phyloP scores from a whole-genome alignment of 2,329 filamentous ascomycete genomes.

The Fusarium abutilonis region DNA sequence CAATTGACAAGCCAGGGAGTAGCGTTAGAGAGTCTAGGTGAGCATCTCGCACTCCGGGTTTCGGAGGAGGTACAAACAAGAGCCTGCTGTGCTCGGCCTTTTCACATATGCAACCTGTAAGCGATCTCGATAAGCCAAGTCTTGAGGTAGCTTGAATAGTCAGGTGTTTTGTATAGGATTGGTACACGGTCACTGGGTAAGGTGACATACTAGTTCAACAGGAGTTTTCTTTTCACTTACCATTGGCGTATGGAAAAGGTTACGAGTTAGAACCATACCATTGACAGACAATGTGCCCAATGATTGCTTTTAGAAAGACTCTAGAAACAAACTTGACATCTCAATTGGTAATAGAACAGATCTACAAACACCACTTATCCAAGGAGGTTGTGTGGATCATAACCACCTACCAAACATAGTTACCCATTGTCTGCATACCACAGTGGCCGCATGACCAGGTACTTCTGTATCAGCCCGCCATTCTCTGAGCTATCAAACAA shows the following conservation, averaged over 20 bases:
- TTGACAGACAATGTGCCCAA: background rate
- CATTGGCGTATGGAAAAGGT: background rate
- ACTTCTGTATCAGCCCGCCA: constrained; percentile 10
- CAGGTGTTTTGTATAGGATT: background rate
- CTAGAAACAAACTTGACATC: background rate
- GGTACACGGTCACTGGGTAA: background rate
- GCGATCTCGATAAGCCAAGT: constrained; percentile 28
- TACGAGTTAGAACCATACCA: background rate
- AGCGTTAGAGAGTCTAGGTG: too few species aligned
- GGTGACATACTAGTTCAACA: background rate
- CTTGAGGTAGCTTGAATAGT: constrained; percentile 4
- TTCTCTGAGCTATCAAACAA: constrained; percentile 12
- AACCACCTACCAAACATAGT: constrained; percentile 11
- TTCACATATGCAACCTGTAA: constrained; percentile 23
- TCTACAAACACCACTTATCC: background rate
- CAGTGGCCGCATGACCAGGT: constrained; percentile 25
- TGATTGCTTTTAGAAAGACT: constrained; percentile 3
- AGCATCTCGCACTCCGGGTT: constrained; percentile 20
- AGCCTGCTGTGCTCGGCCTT: constrained; percentile 10
- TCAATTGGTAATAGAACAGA: background rate
- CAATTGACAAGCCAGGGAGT: background rate
- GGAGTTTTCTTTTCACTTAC: background rate
- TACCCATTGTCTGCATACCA: constrained; percentile 2
- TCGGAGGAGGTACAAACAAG: background rate
- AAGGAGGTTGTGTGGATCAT: constrained; percentile 14